Base-by-base conservation (phyloP, 495 filamentous ascomycete species). In the Podospora fimiseda region DNA sequence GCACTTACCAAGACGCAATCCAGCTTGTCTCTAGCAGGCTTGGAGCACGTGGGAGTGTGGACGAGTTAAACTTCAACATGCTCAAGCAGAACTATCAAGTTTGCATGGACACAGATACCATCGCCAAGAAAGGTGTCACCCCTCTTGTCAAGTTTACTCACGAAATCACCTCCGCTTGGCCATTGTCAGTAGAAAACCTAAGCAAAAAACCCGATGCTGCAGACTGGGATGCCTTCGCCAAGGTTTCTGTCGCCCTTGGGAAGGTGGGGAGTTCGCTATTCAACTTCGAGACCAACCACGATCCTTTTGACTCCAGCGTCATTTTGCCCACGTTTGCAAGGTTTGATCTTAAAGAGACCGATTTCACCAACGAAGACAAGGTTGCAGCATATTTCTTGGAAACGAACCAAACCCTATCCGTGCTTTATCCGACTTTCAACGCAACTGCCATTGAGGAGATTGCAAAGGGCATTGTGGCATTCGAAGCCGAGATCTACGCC, bases 1-100 rank as follows among this genome's bases (percentile, higher is more conserved):
- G 76, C 1, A 63, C 76, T 48, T 68, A 79, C 8, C 68, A 69
- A 5, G 60, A 72, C n/a, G 55, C 55, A 1, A 23, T 19, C 1
- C 27, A 37, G 1, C 6, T 53, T 20, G n/a, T n/a, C 27, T 30
- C 8, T 49, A 50, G 1, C 45, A 23, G 13, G 5, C 37, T 0
- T 50, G 52, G 2, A 24, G 14, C 2, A 11, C 22, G 5, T 39
- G 55, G 9, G 55, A 63, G 60, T 3, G 62, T 66, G 14, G 84
- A 88, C 56, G 67, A 78, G 41, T 66, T 79, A 7, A 89, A 86
- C 51, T 88, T 87, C 61, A 60, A 80, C 43, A 86, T 85, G 69
- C 58, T 89, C 51, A 79, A 83, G 55, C 63, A 71, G 43, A 77
- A 74, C 21, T 89, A 87, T 47, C 64, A 78, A 57, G 78, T 85